Evolutionary conservation across 768 basidiomycete species (phyloP), one percentile per base, ranked within the genome.

Genomic region (Suillus brevipes): DNA sequence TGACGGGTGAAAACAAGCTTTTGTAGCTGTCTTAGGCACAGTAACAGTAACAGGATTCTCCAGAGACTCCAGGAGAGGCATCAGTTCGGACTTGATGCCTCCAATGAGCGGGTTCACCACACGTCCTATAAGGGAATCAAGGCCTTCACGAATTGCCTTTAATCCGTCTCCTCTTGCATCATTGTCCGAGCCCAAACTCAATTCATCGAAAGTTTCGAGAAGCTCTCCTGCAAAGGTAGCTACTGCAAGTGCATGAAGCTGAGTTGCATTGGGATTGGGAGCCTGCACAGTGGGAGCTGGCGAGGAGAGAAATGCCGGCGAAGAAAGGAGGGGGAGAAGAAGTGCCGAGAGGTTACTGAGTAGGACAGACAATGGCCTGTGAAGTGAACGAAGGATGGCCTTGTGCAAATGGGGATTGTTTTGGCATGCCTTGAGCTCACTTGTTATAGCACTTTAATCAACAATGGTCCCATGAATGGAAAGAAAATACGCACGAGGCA

Each of bases 361-460:
- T 47, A 94, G 73, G 31, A 93, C 90, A 8, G 91, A 91, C 7
- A 94, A 78, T 9, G 91, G 92, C 61, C 89, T 86, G 64, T 91
- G 91, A 36, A 94, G 82, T 40, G 86, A 85, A 61, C 92, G 87
- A 47, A 92, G 72, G 62, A 91, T 85, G 34, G 91, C 91, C 65
- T 85, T 84, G 70, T 86, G 80, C 20, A 94, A 77, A 70, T 91
- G 87, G 1, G 80, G 79, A 67, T 88, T 90, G 60, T 85, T 86
- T 53, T 80, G 83, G 37, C 86, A 83, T 20, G 88, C 85, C 65
- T 85, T 84, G 34, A 94, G 79, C 74, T 93, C 92, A 55, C 92
- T 94, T 70, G 49, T 42, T 28, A 70, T 70, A 65, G 47, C 60
- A 36, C 38, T 47, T 63, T 59, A 56, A 64, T 53, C 57, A 57